Evolutionary conservation across 352 stramenopile genomes (phyloP), one percentile per base, ranked within the genome.

Genomic region (Plasmopara halstedii): DNA sequence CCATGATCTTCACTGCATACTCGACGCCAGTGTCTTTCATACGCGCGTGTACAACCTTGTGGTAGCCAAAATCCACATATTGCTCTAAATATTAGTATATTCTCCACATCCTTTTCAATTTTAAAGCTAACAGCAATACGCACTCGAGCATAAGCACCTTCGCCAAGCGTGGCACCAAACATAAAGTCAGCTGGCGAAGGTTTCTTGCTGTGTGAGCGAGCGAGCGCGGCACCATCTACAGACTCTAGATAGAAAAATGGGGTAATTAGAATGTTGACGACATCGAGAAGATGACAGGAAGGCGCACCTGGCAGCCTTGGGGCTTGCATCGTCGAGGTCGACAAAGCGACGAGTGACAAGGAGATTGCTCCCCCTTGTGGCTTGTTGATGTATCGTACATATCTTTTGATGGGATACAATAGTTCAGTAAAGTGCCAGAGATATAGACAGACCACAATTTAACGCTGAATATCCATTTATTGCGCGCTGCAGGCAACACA

Each of bases 1-100:
- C 85, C 83, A 95, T 95, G 46, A 95, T 93, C 64, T 95, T 95
- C 14, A 95, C 74, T 0, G 85, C 85, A 48, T 94, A 95, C 58
- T 95, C 78, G 4, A 62, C 67, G n/a, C 63, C 63, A 14, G 69
- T 88, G 58, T 88, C 75, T 45, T 95, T 95, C 73, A 92, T 91
- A n/a, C 82, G 79, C 32, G 83, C 80, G 37, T 95, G 83, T 36
- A 94, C 83, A 9, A 92, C 83, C 53, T 85, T n/a, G 27, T 3
- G 27, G 11, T 10, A 47, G 11, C 10, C 25, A 33, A 15, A 42
- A 20, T 20, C 36, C n/a, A n/a, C n/a, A n/a, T n/a, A 26, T 31
- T 11, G 17, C 35, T 7, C 15, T 17, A 26, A 20, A 22, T 14
- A 52, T 14, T 53, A 29, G 26, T 23, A 49, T 32, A 34, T n/a